Evolutionary conservation across 768 basidiomycete species (phyloP).

Genomic region (Tylopilus balloui): DNA sequence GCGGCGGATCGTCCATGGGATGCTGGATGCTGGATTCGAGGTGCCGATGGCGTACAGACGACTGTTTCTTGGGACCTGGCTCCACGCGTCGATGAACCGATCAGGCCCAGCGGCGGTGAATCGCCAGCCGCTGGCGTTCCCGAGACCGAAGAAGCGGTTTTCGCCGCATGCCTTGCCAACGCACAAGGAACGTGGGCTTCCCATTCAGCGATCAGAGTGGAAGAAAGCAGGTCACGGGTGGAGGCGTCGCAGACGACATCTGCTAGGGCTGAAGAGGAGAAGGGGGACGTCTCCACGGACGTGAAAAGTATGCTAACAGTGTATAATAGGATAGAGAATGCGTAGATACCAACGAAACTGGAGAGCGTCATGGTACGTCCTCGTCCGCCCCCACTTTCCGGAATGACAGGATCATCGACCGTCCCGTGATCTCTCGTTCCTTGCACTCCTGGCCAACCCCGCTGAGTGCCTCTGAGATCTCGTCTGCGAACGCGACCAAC

Average conservation of each 20-base stretch:
- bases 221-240: conserved; percentile 19
- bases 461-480: conserved; percentile 38
- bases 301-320: conserved; percentile 25
- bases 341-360: conserved; percentile 7
- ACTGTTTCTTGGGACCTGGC: conserved; percentile 37
- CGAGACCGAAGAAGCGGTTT: conserved; percentile 18
- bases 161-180: conserved; percentile 24
- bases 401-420: conserved; percentile 41
- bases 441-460: conserved; percentile 57
- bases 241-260: conserved; percentile 15
- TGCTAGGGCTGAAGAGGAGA: neutral
- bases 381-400: conserved; percentile 28
- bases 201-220: conserved; percentile 27
- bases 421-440: conserved; percentile 36
- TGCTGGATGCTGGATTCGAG: conserved; percentile 37
- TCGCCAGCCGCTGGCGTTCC: conserved; percentile 27
- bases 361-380: conserved; percentile 6
- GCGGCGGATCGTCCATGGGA: conserved; percentile 36
- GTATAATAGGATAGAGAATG: conserved; percentile 23
- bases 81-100: conserved; percentile 18
- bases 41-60: conserved; percentile 39
- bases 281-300: conserved; percentile 11
- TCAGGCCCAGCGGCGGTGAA: conserved; percentile 12
- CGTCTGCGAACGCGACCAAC: conserved; percentile 42
- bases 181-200: conserved; percentile 34